These are phyloP conservation scores for Peronosclerospora sorghi DNA, from an alignment of 352 stramenopile species.

Conservation along the genomic window DNA sequence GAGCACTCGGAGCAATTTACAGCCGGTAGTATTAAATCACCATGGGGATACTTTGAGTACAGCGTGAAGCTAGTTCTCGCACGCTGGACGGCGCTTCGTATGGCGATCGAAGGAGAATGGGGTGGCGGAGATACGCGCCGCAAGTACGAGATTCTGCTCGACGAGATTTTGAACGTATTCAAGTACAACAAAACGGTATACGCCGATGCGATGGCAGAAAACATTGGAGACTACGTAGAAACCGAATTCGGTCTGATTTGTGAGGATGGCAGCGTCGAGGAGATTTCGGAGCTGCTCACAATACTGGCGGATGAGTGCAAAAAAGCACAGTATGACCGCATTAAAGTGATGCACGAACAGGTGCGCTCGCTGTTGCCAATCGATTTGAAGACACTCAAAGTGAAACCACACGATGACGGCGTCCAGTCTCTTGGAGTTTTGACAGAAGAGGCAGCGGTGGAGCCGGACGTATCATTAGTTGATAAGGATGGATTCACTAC, in stretches of 20 bases:
- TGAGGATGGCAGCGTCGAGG: conserved; percentile 69
- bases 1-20: conserved; percentile 44
- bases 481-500: conserved; percentile 73
- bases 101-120: conserved; percentile 78
- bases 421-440: conserved; percentile 16
- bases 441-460: conserved; percentile 15
- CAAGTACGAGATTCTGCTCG: conserved; percentile 76
- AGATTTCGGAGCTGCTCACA: conserved; percentile 53
- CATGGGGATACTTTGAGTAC: conserved; percentile 81
- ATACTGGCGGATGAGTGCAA: conserved; percentile 70
- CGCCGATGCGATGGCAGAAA: conserved; percentile 53
- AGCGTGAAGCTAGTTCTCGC: conserved; percentile 64
- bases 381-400: conserved; percentile 68
- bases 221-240: conserved; percentile 67
- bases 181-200: conserved; percentile 71
- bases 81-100: conserved; percentile 74
- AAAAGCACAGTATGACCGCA: conserved; percentile 51
- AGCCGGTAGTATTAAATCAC: conserved; percentile 48
- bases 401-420: conserved; percentile 32
- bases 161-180: conserved; percentile 69
- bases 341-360: conserved; percentile 61
- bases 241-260: conserved; percentile 65
- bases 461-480: conserved; percentile 18
- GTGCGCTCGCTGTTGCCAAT: conserved; percentile 65
- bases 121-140: conserved; percentile 63